Conservation (phyloP, 2,329 filamentous ascomycete species). For the Passalora sequoiae region DNA sequence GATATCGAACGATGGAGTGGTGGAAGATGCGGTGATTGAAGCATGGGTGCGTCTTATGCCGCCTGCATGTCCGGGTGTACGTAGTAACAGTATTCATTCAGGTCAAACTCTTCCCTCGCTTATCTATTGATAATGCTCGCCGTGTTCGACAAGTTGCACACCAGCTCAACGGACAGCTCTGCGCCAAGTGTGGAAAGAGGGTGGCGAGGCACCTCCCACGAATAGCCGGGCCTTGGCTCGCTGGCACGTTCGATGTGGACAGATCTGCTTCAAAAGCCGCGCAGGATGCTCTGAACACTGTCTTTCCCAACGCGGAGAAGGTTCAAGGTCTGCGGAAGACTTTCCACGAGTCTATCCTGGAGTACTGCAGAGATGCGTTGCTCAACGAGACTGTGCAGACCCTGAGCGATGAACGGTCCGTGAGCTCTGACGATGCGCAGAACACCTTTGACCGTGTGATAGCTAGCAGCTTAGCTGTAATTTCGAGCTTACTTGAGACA, state of each 20-base stretch:
- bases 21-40: slow-evolving; percentile 78
- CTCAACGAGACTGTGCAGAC: slow-evolving; percentile 71
- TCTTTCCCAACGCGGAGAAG: slow-evolving; percentile 79
- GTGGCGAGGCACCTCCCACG: slow-evolving; percentile 74
- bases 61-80: slow-evolving; percentile 20
- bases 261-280: slow-evolving; percentile 70
- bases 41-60: slow-evolving; percentile 66
- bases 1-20: slow-evolving; percentile 52
- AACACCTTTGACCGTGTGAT: slow-evolving; percentile 79
- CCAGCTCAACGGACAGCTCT: slow-evolving; percentile 61
- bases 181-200: slow-evolving; percentile 63
- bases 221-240: slow-evolving; percentile 83
- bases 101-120: slow-evolving; percentile 80
- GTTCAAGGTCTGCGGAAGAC: slow-evolving; percentile 68
- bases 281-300: slow-evolving; percentile 65
- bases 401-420: slow-evolving; percentile 81
- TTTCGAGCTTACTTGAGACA: slow-evolving; percentile 50
- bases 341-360: slow-evolving; percentile 74
- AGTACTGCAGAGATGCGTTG: slow-evolving; percentile 74
- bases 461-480: slow-evolving; percentile 53
- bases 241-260: slow-evolving; percentile 82
- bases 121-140: slow-evolving; percentile 83
- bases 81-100: slow-evolving; percentile 40
- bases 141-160: slow-evolving; percentile 85
- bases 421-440: slow-evolving; percentile 76